Conservation (phyloP, 2,329 filamentous ascomycete species). For the Aquanectria penicillioides region DNA sequence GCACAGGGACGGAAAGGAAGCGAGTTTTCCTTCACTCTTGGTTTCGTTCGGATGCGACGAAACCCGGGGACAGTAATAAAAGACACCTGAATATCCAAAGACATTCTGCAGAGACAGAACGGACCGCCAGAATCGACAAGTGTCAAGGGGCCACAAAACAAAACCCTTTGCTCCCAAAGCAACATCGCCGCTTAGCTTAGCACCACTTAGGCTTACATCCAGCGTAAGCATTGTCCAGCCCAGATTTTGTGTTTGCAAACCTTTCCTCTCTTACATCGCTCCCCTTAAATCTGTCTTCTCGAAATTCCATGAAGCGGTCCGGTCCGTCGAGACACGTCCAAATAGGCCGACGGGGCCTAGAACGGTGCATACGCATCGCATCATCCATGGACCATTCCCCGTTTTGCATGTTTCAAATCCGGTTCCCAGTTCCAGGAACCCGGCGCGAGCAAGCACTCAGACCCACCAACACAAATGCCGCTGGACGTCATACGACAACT, state of each 20-base stretch:
- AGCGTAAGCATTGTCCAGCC: constrained; percentile 24
- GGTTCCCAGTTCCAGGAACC: constrained; percentile 32
- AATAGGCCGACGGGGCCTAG: neutral
- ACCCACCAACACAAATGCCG: constrained; percentile 38
- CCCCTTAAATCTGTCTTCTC: neutral
- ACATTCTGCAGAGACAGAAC: constrained; percentile 8
- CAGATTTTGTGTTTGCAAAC: constrained; percentile 9
- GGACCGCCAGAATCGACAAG: neutral
- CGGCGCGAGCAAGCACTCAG: constrained; percentile 29
- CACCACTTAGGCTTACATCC: constrained; percentile 19
- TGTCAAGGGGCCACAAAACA: neutral
- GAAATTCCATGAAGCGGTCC: neutral
- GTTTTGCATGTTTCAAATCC: constrained; percentile 8
- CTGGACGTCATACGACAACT: constrained; percentile 33
- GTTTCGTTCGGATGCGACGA: too few species aligned
- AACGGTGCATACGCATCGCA: neutral
- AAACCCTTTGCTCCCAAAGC: constrained; percentile 3
- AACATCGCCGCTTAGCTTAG: constrained; percentile 7
- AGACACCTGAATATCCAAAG: constrained; percentile 16
- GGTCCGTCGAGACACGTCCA: neutral
- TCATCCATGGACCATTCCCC: neutral
- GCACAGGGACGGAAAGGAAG: neutral
- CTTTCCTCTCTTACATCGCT: constrained; percentile 13
- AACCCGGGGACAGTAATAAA: constrained; percentile 6
- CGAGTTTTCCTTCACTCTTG: neutral